Base-by-base conservation (phyloP, 1,284 basidiomycete genomes). In the Gomphus bonarii region DNA sequence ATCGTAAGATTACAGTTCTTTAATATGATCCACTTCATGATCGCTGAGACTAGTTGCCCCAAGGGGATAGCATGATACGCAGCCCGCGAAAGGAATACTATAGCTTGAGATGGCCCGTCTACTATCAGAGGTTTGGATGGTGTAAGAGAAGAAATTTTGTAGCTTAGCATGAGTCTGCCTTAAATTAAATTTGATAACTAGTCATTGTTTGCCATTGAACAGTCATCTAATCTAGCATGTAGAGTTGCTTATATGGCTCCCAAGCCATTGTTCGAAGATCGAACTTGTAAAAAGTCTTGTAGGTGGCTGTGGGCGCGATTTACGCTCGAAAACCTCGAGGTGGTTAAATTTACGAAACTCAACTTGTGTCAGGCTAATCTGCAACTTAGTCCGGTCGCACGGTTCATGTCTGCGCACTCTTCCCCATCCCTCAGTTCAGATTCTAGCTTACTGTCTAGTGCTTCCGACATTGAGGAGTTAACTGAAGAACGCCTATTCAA, bases 361-460 rank as follows among this genome's bases (percentile, higher is more conserved):
- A 18, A 40, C 3, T 18, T n/a, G 16, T 18, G 9, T 28, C 35
- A 51, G 22, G 36, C 22, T 22, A 16, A 4, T 36, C n/a, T 18
- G 14, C 33, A 14, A n/a, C 42, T 43, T 18, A 33, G 52, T 40
- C 31, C n/a, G 18, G 42, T 22, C 42, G 47, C n/a, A 22, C 11
- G 33, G 16, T 50, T 42, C 48, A 42, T 57, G 30, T 50, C 47
- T 50, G 40, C 35, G 14, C 47, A 38, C 25, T 50, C 47, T 31
- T 50, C 31, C 38, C 55, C 55, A 40, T 50, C 55, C 22, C 49
- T 50, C 33, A 50, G 14, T 10, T 42, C 55, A 30, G 55, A 57
- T 35, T 35, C 47, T n/a, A 54, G 38, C 30, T 54, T 40, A 3
- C 31, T 40, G 25, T 44, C 52, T 25, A 44, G 33, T 10, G 31